Evolutionary conservation across 2,329 filamentous ascomycete species (phyloP).

Genomic region (Ophiostoma novo-ulmi): DNA sequence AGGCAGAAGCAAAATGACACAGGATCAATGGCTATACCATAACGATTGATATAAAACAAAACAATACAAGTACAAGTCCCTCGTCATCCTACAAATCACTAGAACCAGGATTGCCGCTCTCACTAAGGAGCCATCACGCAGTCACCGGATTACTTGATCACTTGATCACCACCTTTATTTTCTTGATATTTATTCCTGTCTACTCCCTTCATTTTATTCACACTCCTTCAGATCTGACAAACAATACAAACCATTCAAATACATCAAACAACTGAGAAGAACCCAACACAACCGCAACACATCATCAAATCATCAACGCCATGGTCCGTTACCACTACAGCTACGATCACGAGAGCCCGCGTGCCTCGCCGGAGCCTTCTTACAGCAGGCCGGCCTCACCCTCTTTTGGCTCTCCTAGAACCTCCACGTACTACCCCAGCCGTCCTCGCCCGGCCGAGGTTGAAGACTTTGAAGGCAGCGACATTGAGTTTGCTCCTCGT

Average conservation of each 20-base stretch:
- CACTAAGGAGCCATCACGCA: neutral
- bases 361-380: neutral
- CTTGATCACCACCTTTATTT: neutral
- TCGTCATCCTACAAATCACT: neutral
- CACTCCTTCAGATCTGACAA: too few relatives aligned
- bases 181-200: too few relatives aligned
- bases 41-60: neutral
- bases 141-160: neutral
- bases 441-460: neutral
- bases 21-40: too few relatives aligned
- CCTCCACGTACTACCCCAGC: neutral
- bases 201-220: too few relatives aligned
- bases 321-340: neutral
- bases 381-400: neutral
- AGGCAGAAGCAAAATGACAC: neutral
- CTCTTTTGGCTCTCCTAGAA: neutral
- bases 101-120: neutral
- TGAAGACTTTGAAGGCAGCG: conserved; percentile 7
- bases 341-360: neutral
- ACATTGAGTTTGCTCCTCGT: neutral
- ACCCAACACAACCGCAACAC: neutral
- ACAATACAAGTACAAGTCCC: neutral
- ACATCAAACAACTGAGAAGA: neutral
- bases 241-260: too few relatives aligned
- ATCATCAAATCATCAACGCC: neutral